These are phyloP conservation scores for Ascodesmis nigricans DNA, from an alignment of 495 filamentous ascomycete species.

Conservation along the genomic window DNA sequence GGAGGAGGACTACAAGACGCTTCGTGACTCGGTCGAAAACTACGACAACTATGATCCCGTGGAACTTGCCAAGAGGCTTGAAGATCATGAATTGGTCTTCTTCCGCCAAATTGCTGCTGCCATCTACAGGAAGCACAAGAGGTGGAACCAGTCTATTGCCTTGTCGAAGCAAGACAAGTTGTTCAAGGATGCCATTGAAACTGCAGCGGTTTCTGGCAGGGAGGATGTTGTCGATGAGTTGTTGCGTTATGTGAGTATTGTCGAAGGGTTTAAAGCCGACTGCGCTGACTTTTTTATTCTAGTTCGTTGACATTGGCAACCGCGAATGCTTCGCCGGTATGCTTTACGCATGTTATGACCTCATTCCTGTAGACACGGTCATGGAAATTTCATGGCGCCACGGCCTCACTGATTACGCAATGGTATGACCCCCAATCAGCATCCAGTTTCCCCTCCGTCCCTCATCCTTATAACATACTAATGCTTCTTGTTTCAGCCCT, in stretches of 20 bases:
- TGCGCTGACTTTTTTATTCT: slow-evolving; percentile 16
- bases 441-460: slow-evolving; percentile 8
- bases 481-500: slow-evolving; percentile 32
- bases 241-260: slow-evolving; percentile 83
- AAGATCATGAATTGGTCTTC: slow-evolving; percentile 93
- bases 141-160: slow-evolving; percentile 98
- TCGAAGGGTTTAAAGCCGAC: slow-evolving; percentile 5
- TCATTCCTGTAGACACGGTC: slow-evolving; percentile 75
- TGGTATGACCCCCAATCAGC: slow-evolving; percentile 31
- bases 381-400: slow-evolving; percentile 96
- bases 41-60: slow-evolving; percentile 97
- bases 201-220: slow-evolving; percentile 84
- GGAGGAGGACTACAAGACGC: slow-evolving; percentile 96
- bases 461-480: not conserved
- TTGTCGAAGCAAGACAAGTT: slow-evolving; percentile 98
- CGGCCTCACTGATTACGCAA: slow-evolving; percentile 87
- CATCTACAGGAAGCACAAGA: slow-evolving; percentile 99
- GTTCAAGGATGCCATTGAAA: slow-evolving; percentile 99
- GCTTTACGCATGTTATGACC: slow-evolving; percentile 96
- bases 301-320: slow-evolving; percentile 99
- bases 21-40: slow-evolving; percentile 92
- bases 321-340: slow-evolving; percentile 98
- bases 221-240: slow-evolving; percentile 83
- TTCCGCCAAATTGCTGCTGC: slow-evolving; percentile 96
- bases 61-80: slow-evolving; percentile 79